These are phyloP conservation scores for Cicer cuneatum DNA, from an alignment of 306 rosid genomes.

Conservation along the genomic window DNA sequence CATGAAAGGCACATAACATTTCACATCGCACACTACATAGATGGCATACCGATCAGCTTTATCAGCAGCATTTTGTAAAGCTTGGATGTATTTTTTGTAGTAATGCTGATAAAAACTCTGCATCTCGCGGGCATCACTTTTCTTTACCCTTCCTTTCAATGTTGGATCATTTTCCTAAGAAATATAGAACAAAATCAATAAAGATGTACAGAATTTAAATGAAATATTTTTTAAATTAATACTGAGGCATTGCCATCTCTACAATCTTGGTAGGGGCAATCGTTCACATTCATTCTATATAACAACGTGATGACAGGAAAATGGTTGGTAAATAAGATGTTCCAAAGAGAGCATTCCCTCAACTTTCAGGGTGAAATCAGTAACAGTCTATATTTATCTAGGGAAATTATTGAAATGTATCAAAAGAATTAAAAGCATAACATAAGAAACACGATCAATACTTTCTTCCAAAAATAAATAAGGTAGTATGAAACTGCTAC, in stretches of 20 bases:
- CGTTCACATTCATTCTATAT: neutral
- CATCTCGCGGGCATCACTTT: constrained; percentile 99
- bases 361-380: neutral
- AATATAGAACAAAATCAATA: constrained; percentile 21
- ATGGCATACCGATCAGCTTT: constrained; percentile 90
- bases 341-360: neutral
- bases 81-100: constrained; percentile 96
- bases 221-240: neutral
- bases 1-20: constrained; percentile 29
- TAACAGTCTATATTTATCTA: constrained; percentile 5
- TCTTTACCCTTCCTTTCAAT: constrained; percentile 88
- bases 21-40: constrained; percentile 13
- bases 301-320: neutral
- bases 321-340: neutral
- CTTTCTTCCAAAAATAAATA: neutral
- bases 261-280: constrained; percentile 13
- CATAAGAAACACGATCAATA: neutral
- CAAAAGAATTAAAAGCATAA: neutral
- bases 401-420: neutral
- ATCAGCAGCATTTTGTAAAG: constrained; percentile 90
- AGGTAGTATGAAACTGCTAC: neutral
- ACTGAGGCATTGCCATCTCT: neutral
- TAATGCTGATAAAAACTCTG: constrained; percentile 97
- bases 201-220: constrained; percentile 23
- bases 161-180: constrained; percentile 96